phyloP scores from a whole-genome alignment of 352 stramenopile genomes.

The Phytophthora meadii region DNA sequence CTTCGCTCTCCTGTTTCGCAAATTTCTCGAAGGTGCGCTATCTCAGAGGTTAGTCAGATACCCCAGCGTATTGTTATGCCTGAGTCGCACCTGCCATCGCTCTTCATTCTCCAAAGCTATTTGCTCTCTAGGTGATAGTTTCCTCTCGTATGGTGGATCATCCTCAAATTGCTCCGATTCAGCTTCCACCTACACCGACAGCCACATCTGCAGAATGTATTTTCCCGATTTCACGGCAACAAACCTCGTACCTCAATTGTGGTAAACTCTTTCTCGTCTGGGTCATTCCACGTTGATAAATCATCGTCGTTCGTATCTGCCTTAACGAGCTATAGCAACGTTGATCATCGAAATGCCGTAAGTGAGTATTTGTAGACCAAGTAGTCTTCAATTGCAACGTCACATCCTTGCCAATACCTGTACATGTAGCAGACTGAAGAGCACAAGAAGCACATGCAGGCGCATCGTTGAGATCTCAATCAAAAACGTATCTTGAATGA shows the following conservation, averaged over 20 bases:
- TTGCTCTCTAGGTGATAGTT: constrained; percentile 14
- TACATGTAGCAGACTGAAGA: constrained; percentile 10
- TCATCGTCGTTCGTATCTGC: not conserved
- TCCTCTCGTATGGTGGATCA: constrained; percentile 7
- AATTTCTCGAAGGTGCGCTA: constrained; percentile 13
- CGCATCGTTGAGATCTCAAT: constrained; percentile 11
- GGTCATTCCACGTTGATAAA: constrained; percentile 4
- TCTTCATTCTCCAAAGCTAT: constrained; percentile 14
- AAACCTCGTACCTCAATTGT: not conserved
- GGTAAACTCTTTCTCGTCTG: not conserved
- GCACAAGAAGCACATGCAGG: not conserved
- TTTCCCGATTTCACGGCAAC: not conserved
- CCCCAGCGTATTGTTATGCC: not conserved
- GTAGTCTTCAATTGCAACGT: not conserved
- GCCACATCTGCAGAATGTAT: not conserved
- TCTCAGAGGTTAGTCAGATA: not conserved
- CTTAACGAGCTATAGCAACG: not conserved
- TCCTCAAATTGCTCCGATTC: not conserved
- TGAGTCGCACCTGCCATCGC: constrained; percentile 16
- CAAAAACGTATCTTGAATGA: constrained; percentile 15
- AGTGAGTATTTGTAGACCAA: not conserved
- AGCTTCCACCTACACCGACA: constrained; percentile 3
- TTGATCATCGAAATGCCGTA: not conserved
- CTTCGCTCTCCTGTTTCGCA: constrained; percentile 6
- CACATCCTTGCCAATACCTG: constrained; percentile 2